Percentiles rank a stretch among this genome's conserved stretches.
Evolutionary conservation across 2,329 filamentous ascomycete genomes (phyloP).

Genomic region (Scleromitrula shiraiana): DNA sequence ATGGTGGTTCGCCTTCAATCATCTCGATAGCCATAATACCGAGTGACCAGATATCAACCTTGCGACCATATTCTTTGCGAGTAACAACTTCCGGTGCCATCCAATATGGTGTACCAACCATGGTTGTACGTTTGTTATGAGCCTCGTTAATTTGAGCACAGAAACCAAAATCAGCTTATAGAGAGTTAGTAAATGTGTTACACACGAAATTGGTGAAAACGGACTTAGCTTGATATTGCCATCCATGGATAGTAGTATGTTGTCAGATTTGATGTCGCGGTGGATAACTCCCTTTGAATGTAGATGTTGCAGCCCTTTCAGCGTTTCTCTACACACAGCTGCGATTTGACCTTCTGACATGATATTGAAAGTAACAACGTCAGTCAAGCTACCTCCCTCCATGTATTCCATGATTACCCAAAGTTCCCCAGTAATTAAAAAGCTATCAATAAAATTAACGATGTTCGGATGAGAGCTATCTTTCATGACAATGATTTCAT

Average conservation of each 20-base stretch:
- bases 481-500: constrained; percentile 98
- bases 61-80: constrained; percentile 93
- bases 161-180: constrained; percentile 88
- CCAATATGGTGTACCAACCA: constrained; percentile 99
- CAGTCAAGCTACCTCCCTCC: constrained; percentile 95
- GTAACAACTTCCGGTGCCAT: constrained; percentile 99
- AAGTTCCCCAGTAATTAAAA: constrained; percentile 77
- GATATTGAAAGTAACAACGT: constrained; percentile 98
- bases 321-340: constrained; percentile 86
- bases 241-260: constrained; percentile 86
- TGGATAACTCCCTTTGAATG: constrained; percentile 98
- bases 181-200: constrained; percentile 27
- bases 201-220: constrained; percentile 30
- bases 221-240: constrained; percentile 96
- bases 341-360: constrained; percentile 98
- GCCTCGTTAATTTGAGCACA: constrained; percentile 97
- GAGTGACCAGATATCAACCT: constrained; percentile 97
- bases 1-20: constrained; percentile 97
- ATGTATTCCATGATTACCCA: constrained; percentile 99
- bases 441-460: constrained; percentile 99
- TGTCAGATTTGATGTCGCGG: constrained; percentile 98
- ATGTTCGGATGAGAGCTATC: constrained; percentile 98
- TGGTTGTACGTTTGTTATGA: constrained; percentile 95
- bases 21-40: constrained; percentile 99
- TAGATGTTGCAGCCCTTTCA: constrained; percentile 86